A percentile compares a stretch with the other conserved stretches of the same genome.
These are phyloP conservation scores for Arthrobotrys iridis DNA, from an alignment of 2,329 filamentous ascomycete species.

Conservation along the genomic window DNA sequence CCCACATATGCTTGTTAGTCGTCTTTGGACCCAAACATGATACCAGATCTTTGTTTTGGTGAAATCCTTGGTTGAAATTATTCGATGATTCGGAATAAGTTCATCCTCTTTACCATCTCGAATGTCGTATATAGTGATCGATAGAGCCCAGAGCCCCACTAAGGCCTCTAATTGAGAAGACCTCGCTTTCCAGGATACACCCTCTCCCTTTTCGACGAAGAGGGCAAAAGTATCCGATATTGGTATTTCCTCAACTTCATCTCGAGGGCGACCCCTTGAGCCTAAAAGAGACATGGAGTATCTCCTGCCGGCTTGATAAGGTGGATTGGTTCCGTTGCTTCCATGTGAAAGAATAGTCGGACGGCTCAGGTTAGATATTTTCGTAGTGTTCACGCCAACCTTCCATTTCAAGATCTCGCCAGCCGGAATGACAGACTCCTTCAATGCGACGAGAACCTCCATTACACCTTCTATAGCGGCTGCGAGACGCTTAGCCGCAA, in stretches of 20 bases:
- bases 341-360: slow-evolving; percentile 16
- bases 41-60: slow-evolving; percentile 28
- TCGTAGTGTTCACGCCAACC: neutral
- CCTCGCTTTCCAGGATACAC: slow-evolving; percentile 13
- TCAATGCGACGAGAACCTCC: slow-evolving; percentile 11
- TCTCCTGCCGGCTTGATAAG: neutral
- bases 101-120: slow-evolving; percentile 7
- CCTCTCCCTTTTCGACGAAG: slow-evolving; percentile 23
- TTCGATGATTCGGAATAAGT: slow-evolving; percentile 11
- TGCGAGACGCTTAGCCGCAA: slow-evolving; percentile 3
- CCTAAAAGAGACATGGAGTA: too few relatives aligned
- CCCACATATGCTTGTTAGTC: neutral
- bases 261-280: neutral
- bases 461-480: slow-evolving; percentile 32
- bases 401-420: slow-evolving; percentile 18
- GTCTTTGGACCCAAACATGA: slow-evolving; percentile 31
- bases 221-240: neutral
- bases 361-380: neutral
- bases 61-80: slow-evolving; percentile 22
- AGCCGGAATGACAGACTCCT: neutral
- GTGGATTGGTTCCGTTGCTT: neutral
- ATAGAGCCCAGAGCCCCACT: slow-evolving; percentile 35
- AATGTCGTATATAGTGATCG: slow-evolving; percentile 23
- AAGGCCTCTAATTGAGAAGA: slow-evolving; percentile 27
- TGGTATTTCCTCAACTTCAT: neutral